Conservation (phyloP, 345 rosid genomes). For the Eucalyptus marginata region DNA sequence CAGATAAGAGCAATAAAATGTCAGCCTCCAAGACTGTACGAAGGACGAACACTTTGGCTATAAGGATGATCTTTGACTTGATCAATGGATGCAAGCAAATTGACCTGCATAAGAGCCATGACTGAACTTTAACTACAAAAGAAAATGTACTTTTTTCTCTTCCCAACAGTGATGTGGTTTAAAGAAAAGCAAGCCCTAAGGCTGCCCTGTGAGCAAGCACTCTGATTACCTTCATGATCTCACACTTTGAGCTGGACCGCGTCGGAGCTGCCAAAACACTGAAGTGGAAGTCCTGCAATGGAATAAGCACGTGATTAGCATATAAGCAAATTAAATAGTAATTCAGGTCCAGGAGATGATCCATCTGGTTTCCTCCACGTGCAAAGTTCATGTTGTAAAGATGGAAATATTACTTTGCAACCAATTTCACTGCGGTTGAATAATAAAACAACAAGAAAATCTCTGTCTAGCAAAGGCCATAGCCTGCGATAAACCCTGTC, state of each 20-base stretch:
- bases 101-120: conserved; percentile 18
- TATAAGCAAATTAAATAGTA: not conserved
- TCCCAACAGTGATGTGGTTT: not conserved
- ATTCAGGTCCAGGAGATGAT: not conserved
- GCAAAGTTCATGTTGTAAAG: not conserved
- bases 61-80: conserved; percentile 2
- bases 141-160: not conserved
- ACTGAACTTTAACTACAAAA: not conserved
- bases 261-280: conserved; percentile 18
- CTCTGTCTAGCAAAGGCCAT: not conserved
- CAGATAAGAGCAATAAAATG: not conserved
- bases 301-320: not conserved
- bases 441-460: not conserved
- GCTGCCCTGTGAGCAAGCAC: not conserved
- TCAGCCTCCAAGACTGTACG: conserved; percentile 25
- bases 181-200: not conserved
- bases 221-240: conserved; percentile 30
- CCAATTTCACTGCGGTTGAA: not conserved
- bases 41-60: not conserved
- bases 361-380: not conserved
- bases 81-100: conserved; percentile 21
- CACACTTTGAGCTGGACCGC: conserved; percentile 18
- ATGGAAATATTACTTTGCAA: not conserved
- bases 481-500: not conserved
- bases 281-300: conserved; percentile 36